Conservation (phyloP, 495 filamentous ascomycete species). For the Penicillium angulare region DNA sequence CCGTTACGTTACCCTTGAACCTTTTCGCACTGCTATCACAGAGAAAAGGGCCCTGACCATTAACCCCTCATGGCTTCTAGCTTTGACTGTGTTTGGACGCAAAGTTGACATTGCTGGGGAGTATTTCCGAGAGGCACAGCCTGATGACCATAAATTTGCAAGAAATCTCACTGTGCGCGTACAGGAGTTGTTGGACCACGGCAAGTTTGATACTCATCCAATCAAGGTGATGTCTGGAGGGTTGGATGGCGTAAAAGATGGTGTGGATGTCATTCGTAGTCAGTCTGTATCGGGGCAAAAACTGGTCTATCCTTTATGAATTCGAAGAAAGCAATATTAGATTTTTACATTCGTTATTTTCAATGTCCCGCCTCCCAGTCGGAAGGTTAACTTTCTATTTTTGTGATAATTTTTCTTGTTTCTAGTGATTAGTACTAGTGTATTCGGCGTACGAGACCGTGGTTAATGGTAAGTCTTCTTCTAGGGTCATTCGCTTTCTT, state of each 20-base stretch:
- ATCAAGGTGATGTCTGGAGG: background rate
- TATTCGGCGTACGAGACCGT: no score
- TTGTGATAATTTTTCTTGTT: no score
- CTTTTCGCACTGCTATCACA: background rate
- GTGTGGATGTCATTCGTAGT: background rate
- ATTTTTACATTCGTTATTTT: no score
- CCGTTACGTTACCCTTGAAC: background rate
- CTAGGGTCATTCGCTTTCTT: no score
- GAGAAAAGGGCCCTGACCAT: background rate
- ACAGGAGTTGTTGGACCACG: conserved; percentile 76
- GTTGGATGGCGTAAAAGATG: background rate
- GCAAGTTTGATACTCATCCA: background rate
- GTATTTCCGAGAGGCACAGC: background rate
- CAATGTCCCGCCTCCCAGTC: no score
- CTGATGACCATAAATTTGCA: background rate
- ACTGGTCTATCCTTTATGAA: background rate
- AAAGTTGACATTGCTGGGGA: background rate
- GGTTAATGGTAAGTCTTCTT: no score
- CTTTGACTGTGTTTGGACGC: background rate
- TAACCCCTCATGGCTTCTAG: background rate
- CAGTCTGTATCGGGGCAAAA: background rate
- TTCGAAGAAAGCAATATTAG: no score
- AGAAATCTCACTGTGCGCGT: conserved; percentile 63
- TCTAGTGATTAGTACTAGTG: no score
- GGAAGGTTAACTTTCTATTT: no score